Percentiles rank a stretch among this genome's conserved stretches.
phyloP scores from a whole-genome alignment of 768 basidiomycete species.

The Suillus clintonianus region DNA sequence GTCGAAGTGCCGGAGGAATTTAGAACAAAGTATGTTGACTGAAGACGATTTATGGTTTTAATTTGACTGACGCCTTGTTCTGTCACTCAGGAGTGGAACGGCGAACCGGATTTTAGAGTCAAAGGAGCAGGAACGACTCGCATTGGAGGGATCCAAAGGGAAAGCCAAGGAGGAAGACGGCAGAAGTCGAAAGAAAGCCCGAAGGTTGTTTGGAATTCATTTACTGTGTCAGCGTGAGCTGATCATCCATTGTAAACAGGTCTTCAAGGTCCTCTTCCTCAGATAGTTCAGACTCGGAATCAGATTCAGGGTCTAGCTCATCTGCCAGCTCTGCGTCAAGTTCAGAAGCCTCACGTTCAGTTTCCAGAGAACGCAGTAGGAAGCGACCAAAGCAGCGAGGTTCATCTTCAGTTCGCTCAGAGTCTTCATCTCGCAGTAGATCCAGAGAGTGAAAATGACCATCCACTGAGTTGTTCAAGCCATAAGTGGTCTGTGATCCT shows the following conservation, averaged over 20 bases:
- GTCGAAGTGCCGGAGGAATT: slow-evolving; percentile 92
- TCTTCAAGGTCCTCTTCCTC: slow-evolving; percentile 50
- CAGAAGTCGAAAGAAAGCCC: slow-evolving; percentile 36
- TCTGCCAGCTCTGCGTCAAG: slow-evolving; percentile 22
- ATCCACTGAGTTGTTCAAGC: slow-evolving; percentile 7
- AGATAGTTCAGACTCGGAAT: slow-evolving; percentile 32
- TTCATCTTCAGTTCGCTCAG: slow-evolving; percentile 19
- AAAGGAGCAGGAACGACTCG: slow-evolving; percentile 74
- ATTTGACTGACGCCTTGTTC: slow-evolving; percentile 6
- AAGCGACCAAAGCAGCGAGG: slow-evolving; percentile 36
- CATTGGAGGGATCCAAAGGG: slow-evolving; percentile 27
- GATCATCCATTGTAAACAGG: neutral
- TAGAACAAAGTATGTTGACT: slow-evolving; percentile 63
- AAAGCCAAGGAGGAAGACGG: slow-evolving; percentile 28
- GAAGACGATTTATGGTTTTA: neutral
- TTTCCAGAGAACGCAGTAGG: slow-evolving; percentile 43
- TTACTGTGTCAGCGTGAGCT: neutral
- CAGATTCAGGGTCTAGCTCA: slow-evolving; percentile 35
- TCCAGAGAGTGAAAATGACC: slow-evolving; percentile 15
- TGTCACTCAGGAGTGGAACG: slow-evolving; percentile 59
- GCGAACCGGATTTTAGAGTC: slow-evolving; percentile 83
- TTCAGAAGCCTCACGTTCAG: slow-evolving; percentile 45
- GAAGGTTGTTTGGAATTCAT: slow-evolving; percentile 41
- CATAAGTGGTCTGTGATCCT: neutral
- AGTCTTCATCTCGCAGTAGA: slow-evolving; percentile 11